phyloP scores from a whole-genome alignment of 495 filamentous ascomycete genomes.

The Xylaria nigripes region DNA sequence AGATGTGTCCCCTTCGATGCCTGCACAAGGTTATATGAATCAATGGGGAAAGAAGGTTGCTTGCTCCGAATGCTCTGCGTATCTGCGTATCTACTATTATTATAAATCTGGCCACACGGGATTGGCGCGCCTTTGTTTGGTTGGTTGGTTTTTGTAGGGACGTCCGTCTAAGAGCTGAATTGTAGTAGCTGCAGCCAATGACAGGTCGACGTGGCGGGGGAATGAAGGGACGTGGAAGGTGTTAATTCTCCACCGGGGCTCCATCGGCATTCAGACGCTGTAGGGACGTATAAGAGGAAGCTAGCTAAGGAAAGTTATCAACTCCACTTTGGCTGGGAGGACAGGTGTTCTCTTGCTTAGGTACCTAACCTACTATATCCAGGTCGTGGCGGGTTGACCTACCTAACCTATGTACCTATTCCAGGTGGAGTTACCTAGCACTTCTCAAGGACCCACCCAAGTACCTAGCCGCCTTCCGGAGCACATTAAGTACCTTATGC shows the following conservation, averaged over 20 bases:
- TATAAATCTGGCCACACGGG: constrained; percentile 19
- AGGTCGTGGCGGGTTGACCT: too few relatives aligned
- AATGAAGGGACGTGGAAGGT: constrained; percentile 3
- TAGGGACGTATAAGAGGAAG: too few relatives aligned
- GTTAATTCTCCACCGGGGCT: not conserved
- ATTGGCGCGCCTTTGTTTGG: not conserved
- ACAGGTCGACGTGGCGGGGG: constrained; percentile 9
- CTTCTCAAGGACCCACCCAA: not conserved
- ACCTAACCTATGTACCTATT: too few relatives aligned
- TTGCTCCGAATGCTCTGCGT: constrained; percentile 25
- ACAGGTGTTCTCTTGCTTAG: constrained; percentile 23
- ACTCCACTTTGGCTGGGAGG: constrained; percentile 10
- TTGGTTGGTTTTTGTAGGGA: constrained; percentile 7
- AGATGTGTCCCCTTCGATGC: constrained; percentile 27
- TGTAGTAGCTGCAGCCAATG: constrained; percentile 11
- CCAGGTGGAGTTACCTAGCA: too few relatives aligned
- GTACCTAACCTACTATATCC: too few relatives aligned
- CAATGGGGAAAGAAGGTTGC: constrained; percentile 23
- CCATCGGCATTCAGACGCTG: constrained; percentile 7
- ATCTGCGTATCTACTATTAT: too few relatives aligned
- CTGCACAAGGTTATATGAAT: constrained; percentile 6
- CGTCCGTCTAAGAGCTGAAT: constrained; percentile 8
- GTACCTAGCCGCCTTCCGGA: not conserved
- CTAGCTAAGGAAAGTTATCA: not conserved
- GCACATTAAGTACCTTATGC: too few relatives aligned